Evolutionary conservation across 192 early-diverging fungal genomes (phyloP).

Genomic region (Coemansia asiatica): DNA sequence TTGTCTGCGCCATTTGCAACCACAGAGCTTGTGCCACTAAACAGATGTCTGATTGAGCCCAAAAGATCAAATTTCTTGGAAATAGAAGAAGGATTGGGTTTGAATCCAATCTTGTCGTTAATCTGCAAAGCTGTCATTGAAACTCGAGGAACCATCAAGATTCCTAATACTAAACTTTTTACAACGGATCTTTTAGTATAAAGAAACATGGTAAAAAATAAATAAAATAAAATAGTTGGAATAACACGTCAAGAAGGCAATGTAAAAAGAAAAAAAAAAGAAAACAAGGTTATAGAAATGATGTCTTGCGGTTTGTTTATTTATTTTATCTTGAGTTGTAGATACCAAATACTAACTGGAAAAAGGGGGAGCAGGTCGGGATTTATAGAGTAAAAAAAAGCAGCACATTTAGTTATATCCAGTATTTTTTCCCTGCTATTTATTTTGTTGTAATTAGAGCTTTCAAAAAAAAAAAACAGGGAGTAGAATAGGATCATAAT

Average conservation of each 20-base stretch:
- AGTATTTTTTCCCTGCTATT: background rate
- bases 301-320: background rate
- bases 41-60: background rate
- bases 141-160: background rate
- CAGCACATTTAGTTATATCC: background rate
- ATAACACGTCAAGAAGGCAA: background rate
- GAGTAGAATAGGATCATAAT: no score
- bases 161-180: background rate
- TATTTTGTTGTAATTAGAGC: background rate
- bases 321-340: background rate
- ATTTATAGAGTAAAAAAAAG: background rate
- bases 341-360: background rate
- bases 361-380: background rate
- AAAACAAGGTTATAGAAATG: no score
- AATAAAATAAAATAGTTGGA: background rate
- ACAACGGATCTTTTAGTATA: background rate
- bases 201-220: background rate
- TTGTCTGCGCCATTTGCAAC: background rate
- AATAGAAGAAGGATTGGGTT: background rate
- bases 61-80: constrained; percentile 2
- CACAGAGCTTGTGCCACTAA: background rate
- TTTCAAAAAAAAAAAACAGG: no score
- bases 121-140: background rate
- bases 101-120: background rate
- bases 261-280: background rate